These are phyloP conservation scores for Pythium apleroticum DNA, from an alignment of 352 stramenopile genomes.

Conservation along the genomic window DNA sequence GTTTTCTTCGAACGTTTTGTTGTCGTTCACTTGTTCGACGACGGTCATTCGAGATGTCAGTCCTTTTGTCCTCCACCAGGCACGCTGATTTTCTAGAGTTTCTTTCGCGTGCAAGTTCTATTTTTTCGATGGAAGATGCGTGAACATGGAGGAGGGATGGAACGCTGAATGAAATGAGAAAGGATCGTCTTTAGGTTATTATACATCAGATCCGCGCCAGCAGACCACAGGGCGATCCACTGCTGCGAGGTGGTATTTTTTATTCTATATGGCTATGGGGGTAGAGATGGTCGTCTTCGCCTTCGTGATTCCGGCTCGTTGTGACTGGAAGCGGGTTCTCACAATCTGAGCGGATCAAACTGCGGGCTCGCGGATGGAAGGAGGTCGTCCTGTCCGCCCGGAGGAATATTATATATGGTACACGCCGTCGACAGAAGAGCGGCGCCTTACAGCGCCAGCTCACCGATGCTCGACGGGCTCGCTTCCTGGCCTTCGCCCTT, in stretches of 20 bases:
- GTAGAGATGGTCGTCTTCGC: neutral
- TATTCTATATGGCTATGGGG: constrained; percentile 6
- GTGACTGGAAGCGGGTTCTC: neutral
- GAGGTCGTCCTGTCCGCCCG: neutral
- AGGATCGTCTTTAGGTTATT: constrained; percentile 1
- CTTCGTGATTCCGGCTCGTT: neutral
- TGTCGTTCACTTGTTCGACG: too few relatives aligned
- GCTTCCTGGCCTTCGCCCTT: constrained; percentile 47
- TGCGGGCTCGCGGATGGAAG: neutral
- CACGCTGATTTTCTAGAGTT: neutral
- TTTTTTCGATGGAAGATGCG: too few relatives aligned
- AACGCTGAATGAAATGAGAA: too few relatives aligned
- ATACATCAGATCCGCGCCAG: neutral
- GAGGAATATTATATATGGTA: constrained; percentile 34
- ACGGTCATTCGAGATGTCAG: neutral
- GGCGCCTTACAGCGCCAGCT: constrained; percentile 42
- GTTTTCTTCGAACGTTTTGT: too few relatives aligned
- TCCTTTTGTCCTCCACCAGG: neutral
- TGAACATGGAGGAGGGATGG: too few relatives aligned
- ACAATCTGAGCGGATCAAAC: neutral
- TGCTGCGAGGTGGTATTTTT: neutral
- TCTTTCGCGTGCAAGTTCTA: neutral
- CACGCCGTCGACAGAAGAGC: constrained; percentile 13
- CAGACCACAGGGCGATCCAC: neutral
- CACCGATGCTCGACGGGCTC: constrained; percentile 52